A percentile compares a stretch with the other conserved stretches of the same genome.
Evolutionary conservation across 2,329 filamentous ascomycete species (phyloP).

Genomic region (Fusarium aywerte): DNA sequence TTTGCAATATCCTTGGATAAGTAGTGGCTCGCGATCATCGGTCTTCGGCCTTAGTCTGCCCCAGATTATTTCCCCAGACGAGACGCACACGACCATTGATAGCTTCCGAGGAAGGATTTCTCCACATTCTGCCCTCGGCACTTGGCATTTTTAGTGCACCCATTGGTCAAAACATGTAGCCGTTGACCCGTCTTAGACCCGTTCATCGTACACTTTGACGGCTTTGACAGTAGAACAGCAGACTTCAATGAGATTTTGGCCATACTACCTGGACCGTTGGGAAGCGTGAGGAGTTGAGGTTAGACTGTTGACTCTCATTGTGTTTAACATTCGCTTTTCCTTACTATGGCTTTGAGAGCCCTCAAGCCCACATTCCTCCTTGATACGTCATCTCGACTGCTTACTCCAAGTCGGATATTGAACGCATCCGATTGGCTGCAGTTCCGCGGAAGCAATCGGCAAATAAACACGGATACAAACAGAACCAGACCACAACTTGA

Average conservation of each 20-base stretch:
- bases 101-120: constrained; percentile 20
- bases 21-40: not conserved
- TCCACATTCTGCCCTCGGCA: not conserved
- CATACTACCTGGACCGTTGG: fast-evolving
- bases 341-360: not conserved
- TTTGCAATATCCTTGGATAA: not conserved
- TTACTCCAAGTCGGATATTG: not conserved
- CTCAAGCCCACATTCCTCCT: fast-evolving
- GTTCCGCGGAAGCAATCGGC: constrained; percentile 21
- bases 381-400: not conserved
- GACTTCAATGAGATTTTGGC: too few relatives aligned
- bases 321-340: not conserved
- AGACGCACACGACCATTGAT: not conserved
- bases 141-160: fast-evolving
- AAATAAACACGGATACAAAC: not conserved
- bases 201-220: not conserved
- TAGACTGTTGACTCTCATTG: not conserved
- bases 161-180: not conserved
- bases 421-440: constrained; percentile 17
- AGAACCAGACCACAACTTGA: too few relatives aligned
- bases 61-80: constrained; percentile 25
- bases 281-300: too few relatives aligned
- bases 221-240: fast-evolving
- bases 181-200: not conserved
- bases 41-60: not conserved